These are phyloP conservation scores for Macadamia tetraphylla DNA, from an alignment of 164 flowering plant genomes.

Conservation along the genomic window DNA sequence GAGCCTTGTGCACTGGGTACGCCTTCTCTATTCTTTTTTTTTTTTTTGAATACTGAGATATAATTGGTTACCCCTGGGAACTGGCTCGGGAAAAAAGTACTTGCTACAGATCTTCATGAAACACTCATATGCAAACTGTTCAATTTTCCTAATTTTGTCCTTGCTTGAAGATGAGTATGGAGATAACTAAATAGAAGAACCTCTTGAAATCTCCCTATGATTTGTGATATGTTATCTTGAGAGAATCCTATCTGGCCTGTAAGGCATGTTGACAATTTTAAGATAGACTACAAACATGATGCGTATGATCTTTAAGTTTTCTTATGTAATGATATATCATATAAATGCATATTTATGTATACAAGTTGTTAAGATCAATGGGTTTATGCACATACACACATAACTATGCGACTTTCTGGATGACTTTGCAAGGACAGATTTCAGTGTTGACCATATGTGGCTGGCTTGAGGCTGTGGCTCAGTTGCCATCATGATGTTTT, in stretches of 20 bases:
- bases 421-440: background rate
- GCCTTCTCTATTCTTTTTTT: too few species aligned
- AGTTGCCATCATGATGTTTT: background rate
- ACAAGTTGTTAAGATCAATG: background rate
- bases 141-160: background rate
- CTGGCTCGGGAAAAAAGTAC: background rate
- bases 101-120: background rate
- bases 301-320: too few species aligned
- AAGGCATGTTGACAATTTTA: background rate
- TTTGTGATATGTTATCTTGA: too few species aligned
- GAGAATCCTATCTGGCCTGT: background rate
- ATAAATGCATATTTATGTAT: too few species aligned
- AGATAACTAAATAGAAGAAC: too few species aligned
- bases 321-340: too few species aligned
- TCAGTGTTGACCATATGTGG: background rate
- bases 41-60: too few species aligned
- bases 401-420: background rate
- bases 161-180: background rate
- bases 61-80: background rate
- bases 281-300: background rate
- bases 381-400: background rate
- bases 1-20: too few species aligned
- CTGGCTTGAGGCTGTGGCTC: background rate
- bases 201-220: too few species aligned
- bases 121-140: background rate